Evolutionary conservation across 805 yeast genomes (phyloP).

Genomic region (Starmerella stellata): DNA sequence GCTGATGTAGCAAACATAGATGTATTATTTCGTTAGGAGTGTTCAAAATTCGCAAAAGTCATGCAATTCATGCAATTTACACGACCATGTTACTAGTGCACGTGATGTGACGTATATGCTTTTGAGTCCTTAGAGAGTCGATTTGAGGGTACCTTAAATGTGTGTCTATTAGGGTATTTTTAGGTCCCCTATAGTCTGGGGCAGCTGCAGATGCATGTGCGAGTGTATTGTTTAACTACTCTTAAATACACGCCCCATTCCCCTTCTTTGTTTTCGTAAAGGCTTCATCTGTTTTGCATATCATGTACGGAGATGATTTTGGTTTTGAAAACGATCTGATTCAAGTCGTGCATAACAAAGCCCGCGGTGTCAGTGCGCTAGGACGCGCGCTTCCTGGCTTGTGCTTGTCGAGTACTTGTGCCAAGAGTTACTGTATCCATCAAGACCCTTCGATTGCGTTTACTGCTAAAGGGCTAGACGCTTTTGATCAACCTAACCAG

Average conservation of each 20-base stretch:
- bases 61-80: too few species aligned
- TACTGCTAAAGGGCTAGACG: neutral
- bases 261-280: neutral
- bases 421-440: neutral
- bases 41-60: too few species aligned
- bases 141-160: neutral
- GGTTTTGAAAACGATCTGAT: neutral
- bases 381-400: constrained; percentile 4
- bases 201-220: neutral
- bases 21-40: neutral
- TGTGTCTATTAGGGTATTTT: neutral
- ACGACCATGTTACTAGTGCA: too few species aligned
- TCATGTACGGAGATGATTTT: neutral
- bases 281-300: neutral
- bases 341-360: neutral
- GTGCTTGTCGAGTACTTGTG: neutral
- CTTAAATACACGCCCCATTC: neutral
- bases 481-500: too few species aligned
- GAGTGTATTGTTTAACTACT: neutral
- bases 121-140: neutral
- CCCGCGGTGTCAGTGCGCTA: neutral
- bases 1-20: neutral
- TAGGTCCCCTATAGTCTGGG: neutral
- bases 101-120: neutral
- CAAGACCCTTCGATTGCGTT: neutral